Percentiles rank a stretch among this genome's conserved stretches.
These are phyloP conservation scores for Paecilomyces sp. DNA, from an alignment of 2,329 filamentous ascomycete genomes.

Conservation along the genomic window DNA sequence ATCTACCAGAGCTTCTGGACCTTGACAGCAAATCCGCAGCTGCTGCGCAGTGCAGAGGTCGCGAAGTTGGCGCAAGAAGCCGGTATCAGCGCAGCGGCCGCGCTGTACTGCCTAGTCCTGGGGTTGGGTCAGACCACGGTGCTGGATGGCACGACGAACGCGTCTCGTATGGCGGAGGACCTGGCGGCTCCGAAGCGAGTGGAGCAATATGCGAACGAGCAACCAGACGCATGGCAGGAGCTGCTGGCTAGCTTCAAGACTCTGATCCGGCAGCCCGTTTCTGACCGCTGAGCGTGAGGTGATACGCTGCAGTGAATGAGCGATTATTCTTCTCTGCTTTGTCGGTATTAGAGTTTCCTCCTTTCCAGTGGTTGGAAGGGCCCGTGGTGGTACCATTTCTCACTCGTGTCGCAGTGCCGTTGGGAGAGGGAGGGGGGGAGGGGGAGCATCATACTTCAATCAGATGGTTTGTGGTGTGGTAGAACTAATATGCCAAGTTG, in stretches of 20 bases:
- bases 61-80: slow-evolving; percentile 39
- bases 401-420: not conserved
- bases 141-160: slow-evolving; percentile 51
- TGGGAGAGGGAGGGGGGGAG: too few relatives aligned
- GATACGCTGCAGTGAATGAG: not conserved
- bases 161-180: slow-evolving; percentile 46
- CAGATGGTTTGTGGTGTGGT: not conserved
- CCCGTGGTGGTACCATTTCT: not conserved
- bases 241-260: slow-evolving; percentile 44
- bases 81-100: slow-evolving; percentile 38
- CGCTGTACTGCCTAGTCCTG: slow-evolving; percentile 52
- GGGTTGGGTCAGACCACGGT: slow-evolving; percentile 44
- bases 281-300: not conserved
- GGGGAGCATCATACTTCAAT: not conserved
- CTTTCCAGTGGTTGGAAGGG: not conserved
- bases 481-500: not conserved
- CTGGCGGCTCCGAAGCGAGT: slow-evolving; percentile 38
- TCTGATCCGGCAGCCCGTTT: slow-evolving; percentile 23
- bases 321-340: too few relatives aligned
- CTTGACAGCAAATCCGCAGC: slow-evolving; percentile 49
- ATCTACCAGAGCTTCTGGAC: slow-evolving; percentile 58
- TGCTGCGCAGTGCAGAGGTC: slow-evolving; percentile 45
- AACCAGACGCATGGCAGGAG: slow-evolving; percentile 44
- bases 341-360: not conserved
- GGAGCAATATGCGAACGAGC: slow-evolving; percentile 35